Evolutionary conservation across 768 basidiomycete genomes (phyloP), one percentile per base, ranked within the genome.

Genomic region (Suillus variegatus): DNA sequence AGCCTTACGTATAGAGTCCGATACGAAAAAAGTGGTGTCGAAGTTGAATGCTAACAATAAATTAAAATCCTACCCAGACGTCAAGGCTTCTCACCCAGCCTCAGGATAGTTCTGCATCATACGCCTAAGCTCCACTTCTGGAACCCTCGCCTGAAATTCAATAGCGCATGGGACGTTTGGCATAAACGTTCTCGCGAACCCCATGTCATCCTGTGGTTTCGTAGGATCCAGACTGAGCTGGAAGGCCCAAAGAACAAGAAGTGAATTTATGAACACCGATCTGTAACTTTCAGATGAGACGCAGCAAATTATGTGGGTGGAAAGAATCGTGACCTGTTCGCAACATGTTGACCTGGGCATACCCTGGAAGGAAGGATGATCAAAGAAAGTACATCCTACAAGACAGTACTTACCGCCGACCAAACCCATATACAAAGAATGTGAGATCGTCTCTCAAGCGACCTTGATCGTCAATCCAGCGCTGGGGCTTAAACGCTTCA

Each of bases 181-280:
- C 1, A 54, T 32, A 5, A 1, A 1, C 28, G 5, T 2, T 2
- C 1, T 54, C 16, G 4, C 18, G 28, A 54, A 54, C 28, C 28
- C 52, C 52, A 54, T 54, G 18, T 54, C 52, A 32, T 54, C 52
- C 52, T 54, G 52, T 9, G 32, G 52, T 18, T 54, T 54, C 52
- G 52, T 54, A 18, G 8, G 28, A 54, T 54, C 52, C 32, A 54
- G 52, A 32, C 18, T 54, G 52, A 54, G 52, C 28, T 54, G 9
- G 9, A 54, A 54, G 4, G 52, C 52, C 52, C 52, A 54, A 20
- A 54, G 16, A 20, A 54, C 20, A 20, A 54, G 52, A 54, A 20
- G 28, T 9, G 28, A 54, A 54, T 54, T 54, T 18, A 54, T 54
- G 28, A 54, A 54, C 16, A 54, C 28, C 9, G 52, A 54, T 54